These are phyloP conservation scores for Fusarium sp. DNA, from an alignment of 2,329 filamentous ascomycete genomes.

Conservation along the genomic window DNA sequence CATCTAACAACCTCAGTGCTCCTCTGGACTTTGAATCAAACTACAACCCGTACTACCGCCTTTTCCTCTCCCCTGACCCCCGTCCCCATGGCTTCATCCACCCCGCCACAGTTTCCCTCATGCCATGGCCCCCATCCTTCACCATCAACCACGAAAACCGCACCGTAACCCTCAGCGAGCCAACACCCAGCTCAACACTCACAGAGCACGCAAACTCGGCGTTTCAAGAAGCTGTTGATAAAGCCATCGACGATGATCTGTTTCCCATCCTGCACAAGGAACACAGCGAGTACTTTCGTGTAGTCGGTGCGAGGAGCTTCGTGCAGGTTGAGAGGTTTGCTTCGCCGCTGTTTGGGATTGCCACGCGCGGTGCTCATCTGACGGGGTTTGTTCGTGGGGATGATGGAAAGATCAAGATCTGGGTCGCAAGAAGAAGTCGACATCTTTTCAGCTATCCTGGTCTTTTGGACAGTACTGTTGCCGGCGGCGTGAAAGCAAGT, in stretches of 20 bases:
- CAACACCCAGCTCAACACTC: slow-evolving; percentile 39
- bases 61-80: slow-evolving; percentile 60
- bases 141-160: slow-evolving; percentile 51
- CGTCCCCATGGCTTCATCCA: slow-evolving; percentile 65
- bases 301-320: slow-evolving; percentile 55
- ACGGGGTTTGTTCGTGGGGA: slow-evolving; percentile 67
- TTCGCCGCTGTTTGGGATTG: slow-evolving; percentile 74
- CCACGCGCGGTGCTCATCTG: slow-evolving; percentile 75
- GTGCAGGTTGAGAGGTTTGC: slow-evolving; percentile 71
- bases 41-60: slow-evolving; percentile 58
- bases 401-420: slow-evolving; percentile 70
- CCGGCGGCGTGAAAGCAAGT: slow-evolving; percentile 78
- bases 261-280: slow-evolving; percentile 56
- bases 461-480: slow-evolving; percentile 84
- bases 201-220: slow-evolving; percentile 54
- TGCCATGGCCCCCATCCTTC: slow-evolving; percentile 62
- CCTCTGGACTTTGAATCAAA: slow-evolving; percentile 59
- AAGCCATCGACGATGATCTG: slow-evolving; percentile 53
- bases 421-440: slow-evolving; percentile 76
- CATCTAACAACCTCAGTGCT: slow-evolving; percentile 54
- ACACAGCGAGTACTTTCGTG: slow-evolving; percentile 60
- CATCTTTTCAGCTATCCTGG: slow-evolving; percentile 79
- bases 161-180: slow-evolving; percentile 51
- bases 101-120: slow-evolving; percentile 58
- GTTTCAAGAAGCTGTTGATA: slow-evolving; percentile 57